These are phyloP conservation scores for Ophiostoma sp. DNA, from an alignment of 2,329 filamentous ascomycete species.

Conservation along the genomic window DNA sequence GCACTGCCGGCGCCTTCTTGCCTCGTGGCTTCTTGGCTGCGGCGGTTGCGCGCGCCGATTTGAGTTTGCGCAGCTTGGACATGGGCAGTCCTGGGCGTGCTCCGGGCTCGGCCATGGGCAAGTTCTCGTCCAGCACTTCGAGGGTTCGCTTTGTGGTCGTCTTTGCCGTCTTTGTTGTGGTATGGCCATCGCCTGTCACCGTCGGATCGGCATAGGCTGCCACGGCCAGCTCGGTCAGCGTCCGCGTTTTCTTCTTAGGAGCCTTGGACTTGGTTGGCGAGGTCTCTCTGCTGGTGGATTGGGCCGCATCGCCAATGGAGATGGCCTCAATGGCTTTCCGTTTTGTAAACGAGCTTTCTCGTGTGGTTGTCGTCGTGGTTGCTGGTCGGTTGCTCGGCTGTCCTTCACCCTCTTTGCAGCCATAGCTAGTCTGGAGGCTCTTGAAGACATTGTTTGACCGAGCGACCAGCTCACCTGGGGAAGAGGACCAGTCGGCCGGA, in stretches of 20 bases:
- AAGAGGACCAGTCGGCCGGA: conserved; percentile 34
- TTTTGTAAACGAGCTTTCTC: conserved; percentile 48
- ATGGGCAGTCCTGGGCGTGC: conserved; percentile 34
- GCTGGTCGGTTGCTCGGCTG: background rate
- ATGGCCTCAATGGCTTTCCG: conserved; percentile 58
- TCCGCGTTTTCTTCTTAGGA: conserved; percentile 69
- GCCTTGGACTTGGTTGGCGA: conserved; percentile 51
- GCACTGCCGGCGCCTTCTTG: conserved; percentile 41
- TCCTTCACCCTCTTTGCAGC: conserved; percentile 20
- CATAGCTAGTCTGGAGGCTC: conserved; percentile 41
- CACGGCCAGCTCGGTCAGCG: conserved; percentile 76
- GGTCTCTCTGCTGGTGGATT: conserved; percentile 30
- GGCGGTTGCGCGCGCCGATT: conserved; percentile 18
- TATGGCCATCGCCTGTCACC: background rate
- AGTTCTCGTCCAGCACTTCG: conserved; percentile 36
- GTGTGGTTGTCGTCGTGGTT: conserved; percentile 8
- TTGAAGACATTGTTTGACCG: conserved; percentile 43
- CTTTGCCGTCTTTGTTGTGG: background rate
- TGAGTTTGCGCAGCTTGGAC: conserved; percentile 37
- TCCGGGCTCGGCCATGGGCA: background rate
- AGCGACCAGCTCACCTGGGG: conserved; percentile 22
- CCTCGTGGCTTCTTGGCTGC: conserved; percentile 33
- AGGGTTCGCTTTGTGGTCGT: conserved; percentile 24
- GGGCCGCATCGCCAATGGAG: conserved; percentile 37
- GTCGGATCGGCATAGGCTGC: conserved; percentile 58